These are phyloP conservation scores for Phyllachora maydis DNA, from an alignment of 2,329 filamentous ascomycete species.

Conservation along the genomic window DNA sequence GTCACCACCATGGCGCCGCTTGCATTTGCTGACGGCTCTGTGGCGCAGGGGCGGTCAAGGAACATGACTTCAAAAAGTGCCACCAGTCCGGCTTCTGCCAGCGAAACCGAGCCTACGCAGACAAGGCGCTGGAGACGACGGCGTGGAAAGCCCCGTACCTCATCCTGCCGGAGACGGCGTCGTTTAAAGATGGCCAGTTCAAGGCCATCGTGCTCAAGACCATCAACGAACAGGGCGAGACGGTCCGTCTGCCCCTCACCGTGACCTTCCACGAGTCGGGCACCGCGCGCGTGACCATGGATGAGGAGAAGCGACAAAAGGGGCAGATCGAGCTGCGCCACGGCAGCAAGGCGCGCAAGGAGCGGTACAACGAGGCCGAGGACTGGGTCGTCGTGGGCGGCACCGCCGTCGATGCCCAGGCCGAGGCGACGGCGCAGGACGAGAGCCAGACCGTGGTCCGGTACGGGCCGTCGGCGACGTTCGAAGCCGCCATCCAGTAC, in stretches of 20 bases:
- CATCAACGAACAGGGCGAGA: constrained; percentile 37
- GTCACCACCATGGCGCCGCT: constrained; percentile 1
- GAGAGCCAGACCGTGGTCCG: constrained; percentile 51
- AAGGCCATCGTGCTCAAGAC: constrained; percentile 68
- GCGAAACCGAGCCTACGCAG: constrained; percentile 78
- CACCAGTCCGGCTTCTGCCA: constrained; percentile 93
- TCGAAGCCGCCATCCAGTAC: constrained; percentile 69
- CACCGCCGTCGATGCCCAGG: constrained; percentile 48
- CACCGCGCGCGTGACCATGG: constrained; percentile 66
- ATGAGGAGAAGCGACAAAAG: constrained; percentile 79
- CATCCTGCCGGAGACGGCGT: constrained; percentile 49
- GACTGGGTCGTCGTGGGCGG: constrained; percentile 77
- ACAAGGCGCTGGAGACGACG: constrained; percentile 44
- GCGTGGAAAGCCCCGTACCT: constrained; percentile 67
- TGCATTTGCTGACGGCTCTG: background rate
- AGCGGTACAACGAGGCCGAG: constrained; percentile 83
- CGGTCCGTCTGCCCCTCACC: constrained; percentile 61
- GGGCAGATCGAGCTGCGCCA: constrained; percentile 78
- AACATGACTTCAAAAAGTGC: constrained; percentile 95
- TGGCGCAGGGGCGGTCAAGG: constrained; percentile 58
- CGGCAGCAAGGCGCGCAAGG: constrained; percentile 66
- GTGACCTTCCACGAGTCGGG: constrained; percentile 83
- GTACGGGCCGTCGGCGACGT: constrained; percentile 57
- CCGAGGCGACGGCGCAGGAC: constrained; percentile 44
- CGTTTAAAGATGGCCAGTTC: constrained; percentile 62